Conservation (phyloP, 345 rosid species). For the Sonneratia alba region DNA sequence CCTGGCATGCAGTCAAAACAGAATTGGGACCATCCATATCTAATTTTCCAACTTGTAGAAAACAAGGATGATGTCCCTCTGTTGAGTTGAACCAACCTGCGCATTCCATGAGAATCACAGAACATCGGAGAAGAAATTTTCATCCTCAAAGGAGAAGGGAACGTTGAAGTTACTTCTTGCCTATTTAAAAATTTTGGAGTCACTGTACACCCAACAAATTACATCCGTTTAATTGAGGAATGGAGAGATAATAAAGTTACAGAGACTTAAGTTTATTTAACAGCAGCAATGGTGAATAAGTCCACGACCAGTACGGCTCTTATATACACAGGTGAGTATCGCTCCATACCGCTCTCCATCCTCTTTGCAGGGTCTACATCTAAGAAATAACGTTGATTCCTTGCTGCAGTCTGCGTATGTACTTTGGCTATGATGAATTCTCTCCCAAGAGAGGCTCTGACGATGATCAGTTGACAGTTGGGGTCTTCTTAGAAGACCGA, state of each 20-base stretch:
- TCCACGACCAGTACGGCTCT: constrained; percentile 1
- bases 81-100: too few relatives aligned
- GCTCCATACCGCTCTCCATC: neutral
- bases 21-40: too few relatives aligned
- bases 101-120: too few relatives aligned
- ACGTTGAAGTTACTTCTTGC: neutral
- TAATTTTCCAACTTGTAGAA: too few relatives aligned
- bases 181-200: neutral
- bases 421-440: constrained; percentile 15
- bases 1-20: too few relatives aligned
- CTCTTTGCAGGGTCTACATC: neutral
- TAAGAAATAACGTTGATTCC: neutral
- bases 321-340: neutral
- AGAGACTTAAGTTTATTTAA: neutral
- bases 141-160: neutral
- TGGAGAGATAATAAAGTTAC: neutral
- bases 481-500: constrained; percentile 53
- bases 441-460: constrained; percentile 42
- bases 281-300: constrained; percentile 2
- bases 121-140: neutral
- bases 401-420: constrained; percentile 1
- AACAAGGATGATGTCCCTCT: too few relatives aligned
- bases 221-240: neutral
- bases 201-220: neutral
- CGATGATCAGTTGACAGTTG: constrained; percentile 31